phyloP scores from a whole-genome alignment of 2,329 filamentous ascomycete genomes.

The Calonectria henricotiae region DNA sequence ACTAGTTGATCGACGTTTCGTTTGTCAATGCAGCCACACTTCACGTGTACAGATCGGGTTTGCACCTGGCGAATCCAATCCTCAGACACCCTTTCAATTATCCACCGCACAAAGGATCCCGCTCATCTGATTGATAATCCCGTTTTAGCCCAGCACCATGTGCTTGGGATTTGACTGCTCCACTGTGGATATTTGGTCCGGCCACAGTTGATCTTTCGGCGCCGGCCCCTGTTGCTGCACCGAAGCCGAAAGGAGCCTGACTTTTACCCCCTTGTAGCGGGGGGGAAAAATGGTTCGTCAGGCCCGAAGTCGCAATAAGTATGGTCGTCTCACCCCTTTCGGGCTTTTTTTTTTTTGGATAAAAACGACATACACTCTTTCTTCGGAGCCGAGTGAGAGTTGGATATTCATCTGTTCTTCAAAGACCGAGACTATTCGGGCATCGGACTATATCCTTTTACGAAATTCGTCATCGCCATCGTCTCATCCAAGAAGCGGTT shows the following conservation, averaged over 20 bases:
- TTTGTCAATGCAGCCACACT: background rate
- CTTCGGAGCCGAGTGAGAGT: slow-evolving; percentile 23
- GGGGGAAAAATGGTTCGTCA: background rate
- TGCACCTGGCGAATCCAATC: background rate
- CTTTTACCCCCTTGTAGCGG: slow-evolving; percentile 12
- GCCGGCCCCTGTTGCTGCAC: background rate
- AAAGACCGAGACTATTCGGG: slow-evolving; percentile 26
- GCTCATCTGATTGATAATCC: background rate
- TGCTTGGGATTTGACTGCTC: slow-evolving; percentile 11
- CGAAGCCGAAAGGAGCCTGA: slow-evolving; percentile 23
- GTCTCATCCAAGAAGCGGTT: background rate
- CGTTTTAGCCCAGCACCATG: background rate
- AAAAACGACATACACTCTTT: background rate
- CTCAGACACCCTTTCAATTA: background rate
- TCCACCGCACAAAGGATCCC: background rate
- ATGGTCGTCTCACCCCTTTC: slow-evolving; percentile 5
- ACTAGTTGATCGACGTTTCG: background rate
- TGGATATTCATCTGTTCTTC: background rate
- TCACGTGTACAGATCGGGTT: background rate
- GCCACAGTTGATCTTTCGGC: slow-evolving; percentile 19
- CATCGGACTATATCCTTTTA: background rate
- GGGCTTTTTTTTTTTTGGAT: background rate
- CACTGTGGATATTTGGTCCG: slow-evolving; percentile 25
- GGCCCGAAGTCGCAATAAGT: slow-evolving; percentile 26
- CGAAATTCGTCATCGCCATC: background rate